A percentile compares a stretch with the other conserved stretches of the same genome.
These are phyloP conservation scores for Acorus gramineus DNA, from an alignment of 106 monocot species.

Conservation along the genomic window DNA sequence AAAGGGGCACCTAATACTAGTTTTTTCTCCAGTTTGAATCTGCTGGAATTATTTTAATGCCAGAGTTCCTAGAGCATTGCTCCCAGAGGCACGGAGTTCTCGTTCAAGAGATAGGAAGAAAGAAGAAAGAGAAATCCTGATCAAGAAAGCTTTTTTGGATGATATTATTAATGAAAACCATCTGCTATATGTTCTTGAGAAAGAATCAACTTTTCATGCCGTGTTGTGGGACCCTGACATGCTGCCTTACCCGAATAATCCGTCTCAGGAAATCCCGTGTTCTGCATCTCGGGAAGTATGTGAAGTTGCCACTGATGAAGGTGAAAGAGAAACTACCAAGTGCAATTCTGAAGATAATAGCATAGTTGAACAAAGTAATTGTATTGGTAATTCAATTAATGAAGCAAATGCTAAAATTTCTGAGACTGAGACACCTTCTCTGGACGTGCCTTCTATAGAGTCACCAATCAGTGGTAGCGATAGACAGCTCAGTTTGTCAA, in stretches of 20 bases:
- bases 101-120: constrained; percentile 77
- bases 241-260: constrained; percentile 20
- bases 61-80: constrained; percentile 80
- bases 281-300: not conserved
- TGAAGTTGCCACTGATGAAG: not conserved
- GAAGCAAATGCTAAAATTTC: not conserved
- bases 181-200: constrained; percentile 36
- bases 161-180: constrained; percentile 67
- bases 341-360: not conserved
- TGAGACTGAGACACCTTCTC: not conserved
- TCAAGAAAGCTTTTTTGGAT: constrained; percentile 78
- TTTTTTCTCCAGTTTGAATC: constrained; percentile 94
- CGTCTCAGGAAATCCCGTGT: constrained; percentile 15
- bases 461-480: too few relatives aligned
- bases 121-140: constrained; percentile 84
- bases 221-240: constrained; percentile 82
- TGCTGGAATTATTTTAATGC: constrained; percentile 95
- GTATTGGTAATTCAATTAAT: not conserved
- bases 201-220: constrained; percentile 35
- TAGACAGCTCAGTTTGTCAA: too few relatives aligned
- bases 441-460: too few relatives aligned
- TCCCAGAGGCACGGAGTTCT: constrained; percentile 63
- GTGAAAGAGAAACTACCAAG: not conserved
- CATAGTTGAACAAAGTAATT: not conserved
- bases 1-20: constrained; percentile 63